A percentile compares a stretch with the other conserved stretches of the same genome.
These are phyloP conservation scores for Annulohypoxylon maeteangense DNA, from an alignment of 495 filamentous ascomycete genomes.

Conservation along the genomic window DNA sequence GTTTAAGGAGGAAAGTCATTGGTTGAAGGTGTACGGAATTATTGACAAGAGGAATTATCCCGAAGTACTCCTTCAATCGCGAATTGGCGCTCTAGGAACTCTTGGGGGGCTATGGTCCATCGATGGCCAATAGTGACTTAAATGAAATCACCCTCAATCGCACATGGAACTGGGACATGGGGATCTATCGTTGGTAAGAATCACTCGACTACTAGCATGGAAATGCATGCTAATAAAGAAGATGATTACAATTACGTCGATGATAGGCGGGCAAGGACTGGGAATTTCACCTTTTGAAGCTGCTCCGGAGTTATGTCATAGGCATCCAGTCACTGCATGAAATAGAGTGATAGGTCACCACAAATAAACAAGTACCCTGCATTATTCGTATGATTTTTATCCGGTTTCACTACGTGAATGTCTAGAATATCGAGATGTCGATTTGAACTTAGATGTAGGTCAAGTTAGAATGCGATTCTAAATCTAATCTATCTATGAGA, in stretches of 20 bases:
- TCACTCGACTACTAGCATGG: not conserved
- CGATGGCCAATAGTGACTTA: not conserved
- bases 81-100: not conserved
- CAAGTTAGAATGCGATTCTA: not conserved
- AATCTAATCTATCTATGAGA: not conserved
- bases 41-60: not conserved
- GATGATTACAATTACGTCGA: not conserved
- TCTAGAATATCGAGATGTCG: not conserved
- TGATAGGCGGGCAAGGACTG: not conserved
- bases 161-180: not conserved
- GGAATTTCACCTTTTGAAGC: no score
- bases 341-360: not conserved
- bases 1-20: slow-evolving; percentile 63
- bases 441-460: not conserved
- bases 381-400: not conserved
- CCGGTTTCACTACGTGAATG: not conserved
- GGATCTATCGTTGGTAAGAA: not conserved
- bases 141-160: not conserved
- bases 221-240: not conserved
- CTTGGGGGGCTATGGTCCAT: not conserved
- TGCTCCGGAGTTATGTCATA: not conserved
- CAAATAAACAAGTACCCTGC: not conserved
- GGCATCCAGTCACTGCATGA: not conserved
- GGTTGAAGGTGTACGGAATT: slow-evolving; percentile 4
- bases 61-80: not conserved